Evolutionary conservation across 768 basidiomycete species (phyloP), one percentile per base, ranked within the genome.

Genomic region (Filobasidium wieringae): DNA sequence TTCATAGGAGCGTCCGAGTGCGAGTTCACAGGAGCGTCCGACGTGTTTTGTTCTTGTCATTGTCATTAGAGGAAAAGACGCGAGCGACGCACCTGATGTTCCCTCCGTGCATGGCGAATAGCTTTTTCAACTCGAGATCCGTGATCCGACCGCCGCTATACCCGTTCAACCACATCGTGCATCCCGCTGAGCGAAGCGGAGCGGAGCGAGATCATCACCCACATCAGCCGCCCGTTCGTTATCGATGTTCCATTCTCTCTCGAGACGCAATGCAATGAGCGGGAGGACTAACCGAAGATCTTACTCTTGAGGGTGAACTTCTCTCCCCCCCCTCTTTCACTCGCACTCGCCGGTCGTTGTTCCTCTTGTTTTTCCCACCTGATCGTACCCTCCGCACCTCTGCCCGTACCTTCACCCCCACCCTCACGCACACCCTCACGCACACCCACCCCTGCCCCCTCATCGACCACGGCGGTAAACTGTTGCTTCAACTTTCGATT

Each of bases 121-220:
- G 51, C 49, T 51, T 51, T 33, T 61, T 61, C 31, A 61, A 34
- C 31, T 61, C 60, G 11, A 61, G 45, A 49, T 61, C 60, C 24
- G 55, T 51, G 2, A 57, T 57, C 26, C 41, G 41, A 11, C 37
- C 30, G 17, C 60, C 60, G 7, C 55, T 57, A 27, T 61, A 61
- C 37, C 60, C 60, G 39, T 61, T 61, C 12, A 61, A 14, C 37
- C 56, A 61, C 37, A 61, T 52, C 17, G 55, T 61, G 19, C 49
- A 57, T 1, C 60, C 60, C 26, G 55, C 60, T 61, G 40, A 9
- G n/a, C 32, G 9, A 17, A 36, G 22, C 6, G 14, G 15, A 45
- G 17, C 7, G 27, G 11, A 34, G 29, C 37, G 17, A 2, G 19
- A 29, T n/a, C 19, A 34, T 17, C 11, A 19, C 2, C 12, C 5